Base-by-base conservation (phyloP, 116 monocot genomes). In the Zostera marina region DNA sequence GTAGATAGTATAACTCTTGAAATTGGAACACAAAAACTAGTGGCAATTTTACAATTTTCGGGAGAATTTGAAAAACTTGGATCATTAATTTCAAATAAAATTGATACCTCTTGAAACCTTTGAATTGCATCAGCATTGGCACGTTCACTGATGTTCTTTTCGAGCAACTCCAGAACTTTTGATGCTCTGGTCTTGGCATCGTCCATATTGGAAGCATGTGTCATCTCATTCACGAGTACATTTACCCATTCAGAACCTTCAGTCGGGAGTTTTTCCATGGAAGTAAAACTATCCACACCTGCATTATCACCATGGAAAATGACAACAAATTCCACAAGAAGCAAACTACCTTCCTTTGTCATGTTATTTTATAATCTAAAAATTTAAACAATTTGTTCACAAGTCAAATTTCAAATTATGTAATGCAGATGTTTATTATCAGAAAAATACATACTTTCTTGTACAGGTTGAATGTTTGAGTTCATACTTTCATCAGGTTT, bases 231-330 rank as follows among this genome's bases (percentile, higher is more conserved):
- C 16, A 90, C 84, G 67, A 90, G 72, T 7, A 90, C 42, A 49
- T 86, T 83, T 46, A 83, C 83, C 86, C 92, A 92, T 67, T 71
- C 79, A 59, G 81, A 72, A 14, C 91, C 91, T 42, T 69, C 55
- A 47, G 38, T 54, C 46, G 70, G 77, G 20, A 68, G 22, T 60
- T 59, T 70, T 14, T 72, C 67, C 14, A 2, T 13, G 22, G 21
- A 20, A 46, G 70, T 51, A 20, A 54, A 59, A 46, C 46, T 40
- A 11, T 11, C 58, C 53, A 58, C 25, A 55, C 25, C 64, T 54
- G 64, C 8, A 42, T 17, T 0, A 12, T 20, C 79, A 77, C 70
- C 74, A 57, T 59, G 53, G 7, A 64, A 15, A 38, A 52, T 38
- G 39, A 4, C 7, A 32, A 15, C 48, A 49, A 39, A 62, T 44